A percentile compares a stretch with the other conserved stretches of the same genome.
These are phyloP conservation scores for Phalaenopsis equestris DNA, from an alignment of 106 monocot genomes.

Conservation along the genomic window DNA sequence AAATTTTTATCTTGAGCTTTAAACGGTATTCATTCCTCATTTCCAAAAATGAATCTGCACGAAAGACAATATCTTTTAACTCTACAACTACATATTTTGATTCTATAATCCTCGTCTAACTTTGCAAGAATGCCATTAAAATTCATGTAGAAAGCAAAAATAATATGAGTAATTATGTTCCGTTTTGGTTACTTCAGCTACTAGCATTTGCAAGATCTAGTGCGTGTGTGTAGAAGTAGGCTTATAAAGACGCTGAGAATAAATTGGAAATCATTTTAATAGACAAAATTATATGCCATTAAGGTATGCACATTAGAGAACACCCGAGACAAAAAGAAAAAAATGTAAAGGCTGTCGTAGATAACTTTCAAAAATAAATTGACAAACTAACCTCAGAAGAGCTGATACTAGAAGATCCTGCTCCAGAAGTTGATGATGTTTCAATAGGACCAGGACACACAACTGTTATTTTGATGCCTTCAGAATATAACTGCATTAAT, in stretches of 20 bases:
- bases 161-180: too few relatives aligned
- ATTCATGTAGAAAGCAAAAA: too few relatives aligned
- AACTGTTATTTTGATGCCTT: conserved; percentile 84
- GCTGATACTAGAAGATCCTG: conserved; percentile 22
- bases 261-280: not conserved
- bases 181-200: not conserved
- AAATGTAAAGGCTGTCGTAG: not conserved
- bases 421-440: conserved; percentile 42
- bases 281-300: not conserved
- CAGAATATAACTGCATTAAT: conserved; percentile 51
- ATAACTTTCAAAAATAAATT: not conserved
- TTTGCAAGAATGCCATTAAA: too few relatives aligned
- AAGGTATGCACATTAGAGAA: not conserved
- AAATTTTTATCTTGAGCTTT: too few relatives aligned
- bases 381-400: conserved; percentile 47
- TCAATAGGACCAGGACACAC: conserved; percentile 87
- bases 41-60: too few relatives aligned
- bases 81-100: too few relatives aligned
- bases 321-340: not conserved
- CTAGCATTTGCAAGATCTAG: not conserved
- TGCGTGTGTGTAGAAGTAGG: not conserved
- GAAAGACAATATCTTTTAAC: too few relatives aligned
- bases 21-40: too few relatives aligned
- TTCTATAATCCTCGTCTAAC: too few relatives aligned
- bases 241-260: not conserved